Evolutionary conservation across 257 asterid genomes (phyloP).

Genomic region (Penstemon davidsonii): DNA sequence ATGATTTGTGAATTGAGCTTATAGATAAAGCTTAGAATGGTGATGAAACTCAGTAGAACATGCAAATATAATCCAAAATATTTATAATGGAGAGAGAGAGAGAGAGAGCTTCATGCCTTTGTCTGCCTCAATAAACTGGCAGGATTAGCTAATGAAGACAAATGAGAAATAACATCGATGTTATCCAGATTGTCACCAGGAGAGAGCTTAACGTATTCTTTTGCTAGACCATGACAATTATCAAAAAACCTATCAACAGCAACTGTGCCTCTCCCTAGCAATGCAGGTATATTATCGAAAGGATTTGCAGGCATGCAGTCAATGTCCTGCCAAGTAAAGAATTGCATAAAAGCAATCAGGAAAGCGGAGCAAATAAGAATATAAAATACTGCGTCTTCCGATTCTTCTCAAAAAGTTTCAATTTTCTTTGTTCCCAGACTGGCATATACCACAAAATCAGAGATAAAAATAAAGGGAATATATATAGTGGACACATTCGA

Average conservation of each 20-base stretch:
- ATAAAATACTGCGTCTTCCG: too few relatives aligned
- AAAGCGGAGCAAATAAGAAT: constrained; percentile 3
- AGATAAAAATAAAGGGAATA: too few relatives aligned
- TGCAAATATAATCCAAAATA: constrained; percentile 8
- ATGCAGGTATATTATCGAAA: constrained; percentile 65
- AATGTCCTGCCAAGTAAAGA: constrained; percentile 61
- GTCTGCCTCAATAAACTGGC: constrained; percentile 50
- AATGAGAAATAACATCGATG: constrained; percentile 39
- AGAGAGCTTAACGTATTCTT: constrained; percentile 47
- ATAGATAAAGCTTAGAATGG: constrained; percentile 5
- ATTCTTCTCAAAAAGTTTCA: background rate
- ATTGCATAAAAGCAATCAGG: constrained; percentile 11
- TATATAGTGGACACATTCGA: background rate
- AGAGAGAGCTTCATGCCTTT: constrained; percentile 48
- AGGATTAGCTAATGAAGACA: constrained; percentile 52
- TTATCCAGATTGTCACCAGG: constrained; percentile 51
- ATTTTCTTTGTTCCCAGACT: background rate
- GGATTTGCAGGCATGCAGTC: constrained; percentile 93
- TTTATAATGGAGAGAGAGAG: constrained; percentile 20
- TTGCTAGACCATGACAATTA: constrained; percentile 55
- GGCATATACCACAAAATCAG: background rate
- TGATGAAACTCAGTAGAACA: constrained; percentile 11
- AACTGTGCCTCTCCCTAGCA: constrained; percentile 48
- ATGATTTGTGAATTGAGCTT: constrained; percentile 1
- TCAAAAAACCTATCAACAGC: constrained; percentile 56